Conservation (phyloP, 163 green algal species). For the Prototheca wickerhamii region DNA sequence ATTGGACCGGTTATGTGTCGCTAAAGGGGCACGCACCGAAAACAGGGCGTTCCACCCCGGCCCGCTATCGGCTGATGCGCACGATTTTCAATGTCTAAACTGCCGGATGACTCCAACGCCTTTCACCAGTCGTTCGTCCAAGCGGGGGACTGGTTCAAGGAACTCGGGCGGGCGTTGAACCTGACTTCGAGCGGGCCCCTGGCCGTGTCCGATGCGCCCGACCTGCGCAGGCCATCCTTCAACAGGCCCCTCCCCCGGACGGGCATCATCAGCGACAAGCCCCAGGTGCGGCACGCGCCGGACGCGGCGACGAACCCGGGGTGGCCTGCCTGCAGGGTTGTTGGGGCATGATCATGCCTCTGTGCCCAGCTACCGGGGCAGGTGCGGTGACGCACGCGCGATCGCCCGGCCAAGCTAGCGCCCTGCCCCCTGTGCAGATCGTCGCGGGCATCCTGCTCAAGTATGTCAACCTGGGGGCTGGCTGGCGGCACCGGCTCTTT, state of each 20-base stretch:
- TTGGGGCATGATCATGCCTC: not conserved
- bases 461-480: constrained; percentile 62
- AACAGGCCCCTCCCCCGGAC: constrained; percentile 8
- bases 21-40: too few relatives aligned
- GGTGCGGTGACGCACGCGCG: not conserved
- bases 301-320: too few relatives aligned
- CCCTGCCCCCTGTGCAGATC: constrained; percentile 23
- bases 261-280: constrained; percentile 9
- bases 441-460: constrained; percentile 65
- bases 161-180: constrained; percentile 12
- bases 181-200: not conserved
- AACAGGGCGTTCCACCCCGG: too few relatives aligned
- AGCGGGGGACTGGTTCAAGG: constrained; percentile 23
- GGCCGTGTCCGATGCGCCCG: too few relatives aligned
- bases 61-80: too few relatives aligned
- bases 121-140: not conserved
- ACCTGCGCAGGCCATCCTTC: not conserved
- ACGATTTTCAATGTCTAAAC: too few relatives aligned
- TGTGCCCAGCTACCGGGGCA: not conserved
- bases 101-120: too few relatives aligned
- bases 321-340: not conserved
- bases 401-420: not conserved
- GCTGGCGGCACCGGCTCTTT: constrained; percentile 61
- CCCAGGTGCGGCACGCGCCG: too few relatives aligned
- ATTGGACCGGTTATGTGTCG: too few relatives aligned